These are phyloP conservation scores for Sporothrix sp. DNA, from an alignment of 2,329 filamentous ascomycete genomes.

Conservation along the genomic window DNA sequence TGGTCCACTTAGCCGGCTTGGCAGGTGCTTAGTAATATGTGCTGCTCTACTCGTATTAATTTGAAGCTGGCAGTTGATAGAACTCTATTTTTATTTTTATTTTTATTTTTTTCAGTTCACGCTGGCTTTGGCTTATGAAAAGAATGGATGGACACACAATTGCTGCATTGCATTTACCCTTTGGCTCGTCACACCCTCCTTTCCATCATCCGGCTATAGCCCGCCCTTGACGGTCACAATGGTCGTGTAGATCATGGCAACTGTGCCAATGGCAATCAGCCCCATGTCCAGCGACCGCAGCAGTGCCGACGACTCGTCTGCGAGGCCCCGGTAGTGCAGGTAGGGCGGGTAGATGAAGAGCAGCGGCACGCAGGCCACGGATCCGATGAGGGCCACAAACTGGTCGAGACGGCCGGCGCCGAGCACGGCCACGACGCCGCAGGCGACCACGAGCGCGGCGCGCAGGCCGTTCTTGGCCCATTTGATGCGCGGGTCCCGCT, in stretches of 20 bases:
- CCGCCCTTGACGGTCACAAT: conserved; percentile 37
- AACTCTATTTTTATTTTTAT: no score
- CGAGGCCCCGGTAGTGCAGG: conserved; percentile 59
- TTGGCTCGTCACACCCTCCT: no score
- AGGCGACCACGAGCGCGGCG: conserved; percentile 45
- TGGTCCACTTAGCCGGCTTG: no score
- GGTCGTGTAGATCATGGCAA: conserved; percentile 63
- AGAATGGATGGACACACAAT: no score
- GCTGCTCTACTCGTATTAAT: no score
- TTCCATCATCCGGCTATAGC: no score
- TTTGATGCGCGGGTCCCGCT: conserved; percentile 53
- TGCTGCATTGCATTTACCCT: no score
- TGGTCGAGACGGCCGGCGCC: conserved; percentile 63
- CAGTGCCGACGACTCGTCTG: conserved; percentile 36
- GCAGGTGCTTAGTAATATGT: no score
- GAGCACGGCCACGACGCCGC: conserved; percentile 50
- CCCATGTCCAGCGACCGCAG: conserved; percentile 40
- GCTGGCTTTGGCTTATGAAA: no score
- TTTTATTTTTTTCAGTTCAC: no score
- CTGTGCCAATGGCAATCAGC: not conserved
- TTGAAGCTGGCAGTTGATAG: no score
- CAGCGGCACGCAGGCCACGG: conserved; percentile 62
- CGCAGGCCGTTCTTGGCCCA: conserved; percentile 69
- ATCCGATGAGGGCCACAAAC: conserved; percentile 65
- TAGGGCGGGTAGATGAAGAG: conserved; percentile 70